A percentile compares a stretch with the other conserved stretches of the same genome.
Conservation (phyloP, 2,329 filamentous ascomycete species). For the Elsinoe australis region DNA sequence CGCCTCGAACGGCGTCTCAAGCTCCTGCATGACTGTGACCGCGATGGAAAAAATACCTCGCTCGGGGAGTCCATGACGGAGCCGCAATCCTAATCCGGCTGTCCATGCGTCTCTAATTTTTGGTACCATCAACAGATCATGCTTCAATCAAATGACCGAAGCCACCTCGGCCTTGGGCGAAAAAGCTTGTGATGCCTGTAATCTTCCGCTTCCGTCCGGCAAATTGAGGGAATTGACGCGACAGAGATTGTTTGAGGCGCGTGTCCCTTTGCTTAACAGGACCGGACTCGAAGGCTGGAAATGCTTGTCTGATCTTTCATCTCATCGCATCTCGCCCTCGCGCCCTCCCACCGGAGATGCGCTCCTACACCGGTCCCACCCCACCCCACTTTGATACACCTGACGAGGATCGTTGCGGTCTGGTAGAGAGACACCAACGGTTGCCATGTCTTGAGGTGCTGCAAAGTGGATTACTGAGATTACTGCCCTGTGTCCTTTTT, state of each 20-base stretch:
- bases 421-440: background rate
- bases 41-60: no score
- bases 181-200: background rate
- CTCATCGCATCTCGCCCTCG: background rate
- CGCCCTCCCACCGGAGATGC: background rate
- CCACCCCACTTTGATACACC: background rate
- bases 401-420: conserved; percentile 10
- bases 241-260: conserved; percentile 3
- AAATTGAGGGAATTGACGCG: conserved; percentile 1
- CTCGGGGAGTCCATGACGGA: background rate
- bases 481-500: no score
- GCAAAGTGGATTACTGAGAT: no score
- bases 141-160: no score
- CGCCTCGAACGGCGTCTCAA: no score
- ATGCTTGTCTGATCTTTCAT: no score
- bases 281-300: background rate
- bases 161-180: background rate
- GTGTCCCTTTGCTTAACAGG: background rate
- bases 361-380: background rate
- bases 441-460: no score
- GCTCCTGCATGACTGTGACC: no score
- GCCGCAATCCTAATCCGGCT: background rate
- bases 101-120: background rate
- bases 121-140: background rate
- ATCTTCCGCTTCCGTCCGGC: background rate